A percentile compares a stretch with the other conserved stretches of the same genome.
Evolutionary conservation across 2,329 filamentous ascomycete genomes (phyloP).

Genomic region (Colletotrichum aenigma): DNA sequence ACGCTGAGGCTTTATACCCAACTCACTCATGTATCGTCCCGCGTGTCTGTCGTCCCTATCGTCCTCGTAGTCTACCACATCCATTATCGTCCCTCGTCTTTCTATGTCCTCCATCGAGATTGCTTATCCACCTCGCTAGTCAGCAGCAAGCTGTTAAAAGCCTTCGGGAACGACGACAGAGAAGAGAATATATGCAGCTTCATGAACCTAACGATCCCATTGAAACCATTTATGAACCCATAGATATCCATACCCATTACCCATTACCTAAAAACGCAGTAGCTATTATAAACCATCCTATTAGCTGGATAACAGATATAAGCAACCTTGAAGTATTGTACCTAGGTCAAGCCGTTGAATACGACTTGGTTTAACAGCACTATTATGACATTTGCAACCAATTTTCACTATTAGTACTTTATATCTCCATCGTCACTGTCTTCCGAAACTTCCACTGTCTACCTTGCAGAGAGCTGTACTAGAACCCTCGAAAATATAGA

Average conservation of each 20-base stretch:
- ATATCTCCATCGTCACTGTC: neutral
- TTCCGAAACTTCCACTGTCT: neutral
- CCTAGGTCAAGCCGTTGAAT: fast-evolving
- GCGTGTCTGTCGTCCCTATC: neutral
- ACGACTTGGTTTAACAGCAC: neutral
- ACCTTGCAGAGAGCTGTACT: fast-evolving
- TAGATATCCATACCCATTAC: too few relatives aligned
- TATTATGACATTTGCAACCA: neutral
- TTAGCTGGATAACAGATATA: too few relatives aligned
- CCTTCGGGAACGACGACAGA: neutral
- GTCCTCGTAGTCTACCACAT: neutral
- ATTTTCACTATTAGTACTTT: fast-evolving
- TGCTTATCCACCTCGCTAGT: neutral
- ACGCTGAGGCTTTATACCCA: neutral
- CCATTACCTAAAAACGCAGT: neutral
- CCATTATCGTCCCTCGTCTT: neutral
- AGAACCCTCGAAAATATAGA: neutral
- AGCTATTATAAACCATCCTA: fast-evolving
- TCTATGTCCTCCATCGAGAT: neutral
- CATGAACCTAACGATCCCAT: neutral
- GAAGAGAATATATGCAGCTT: fast-evolving
- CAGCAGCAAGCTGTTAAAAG: neutral
- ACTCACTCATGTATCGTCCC: neutral
- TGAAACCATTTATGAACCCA: too few relatives aligned
- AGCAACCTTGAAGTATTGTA: neutral